Conservation (phyloP, 2,329 filamentous ascomycete species). For the Colletotrichum acutatum region DNA sequence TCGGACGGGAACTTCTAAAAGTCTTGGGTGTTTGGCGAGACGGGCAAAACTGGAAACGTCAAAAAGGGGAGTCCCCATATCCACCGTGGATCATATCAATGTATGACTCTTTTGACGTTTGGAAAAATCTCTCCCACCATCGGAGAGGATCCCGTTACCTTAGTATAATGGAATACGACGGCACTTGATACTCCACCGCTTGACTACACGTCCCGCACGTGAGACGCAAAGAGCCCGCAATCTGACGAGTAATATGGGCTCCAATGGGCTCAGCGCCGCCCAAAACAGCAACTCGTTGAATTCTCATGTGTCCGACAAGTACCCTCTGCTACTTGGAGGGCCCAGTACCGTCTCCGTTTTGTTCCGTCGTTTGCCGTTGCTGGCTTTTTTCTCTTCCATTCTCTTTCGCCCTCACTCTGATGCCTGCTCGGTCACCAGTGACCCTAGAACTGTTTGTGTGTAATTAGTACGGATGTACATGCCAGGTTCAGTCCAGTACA, state of each 20-base stretch:
- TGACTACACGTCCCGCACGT: conserved; percentile 11
- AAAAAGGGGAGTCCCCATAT: not conserved
- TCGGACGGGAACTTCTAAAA: too few relatives aligned
- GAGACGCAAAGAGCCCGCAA: conserved; percentile 22
- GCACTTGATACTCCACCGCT: conserved; percentile 9
- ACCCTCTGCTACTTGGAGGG: not conserved
- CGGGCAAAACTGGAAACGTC: not conserved
- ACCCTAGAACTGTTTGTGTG: not conserved
- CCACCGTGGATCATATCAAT: not conserved
- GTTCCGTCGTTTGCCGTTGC: conserved; percentile 27
- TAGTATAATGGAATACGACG: too few relatives aligned
- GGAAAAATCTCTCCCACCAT: not conserved
- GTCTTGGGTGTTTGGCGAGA: not conserved
- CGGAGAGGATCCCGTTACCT: not conserved
- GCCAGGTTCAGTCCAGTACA: not conserved
- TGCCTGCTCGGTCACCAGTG: not conserved
- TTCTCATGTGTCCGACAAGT: conserved; percentile 18
- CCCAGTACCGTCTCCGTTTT: conserved; percentile 19
- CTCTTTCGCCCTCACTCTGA: not conserved
- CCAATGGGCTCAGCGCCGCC: conserved; percentile 11
- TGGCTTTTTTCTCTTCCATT: not conserved
- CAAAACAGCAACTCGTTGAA: conserved; percentile 26
- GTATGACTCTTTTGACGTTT: not conserved
- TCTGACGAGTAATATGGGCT: conserved; percentile 33
- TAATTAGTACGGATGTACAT: not conserved